Evolutionary conservation across 2,329 filamentous ascomycete genomes (phyloP).

Genomic region (Pseudofabraea citricarpa): DNA sequence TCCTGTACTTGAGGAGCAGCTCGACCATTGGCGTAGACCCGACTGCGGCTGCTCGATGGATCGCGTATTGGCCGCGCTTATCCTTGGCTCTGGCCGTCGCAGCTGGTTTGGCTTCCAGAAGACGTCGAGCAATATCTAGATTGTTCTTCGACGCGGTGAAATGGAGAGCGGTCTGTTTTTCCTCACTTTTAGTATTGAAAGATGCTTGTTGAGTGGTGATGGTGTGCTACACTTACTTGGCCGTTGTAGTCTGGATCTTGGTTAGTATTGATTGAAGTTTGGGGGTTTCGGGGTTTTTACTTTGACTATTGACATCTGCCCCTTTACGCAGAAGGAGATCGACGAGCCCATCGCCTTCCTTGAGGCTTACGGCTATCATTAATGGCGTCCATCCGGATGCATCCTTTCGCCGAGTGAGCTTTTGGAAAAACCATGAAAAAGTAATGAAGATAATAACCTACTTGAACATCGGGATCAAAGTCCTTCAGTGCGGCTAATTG

Average conservation of each 20-base stretch:
- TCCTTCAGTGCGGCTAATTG: slow-evolving; percentile 63
- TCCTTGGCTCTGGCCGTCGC: slow-evolving; percentile 80
- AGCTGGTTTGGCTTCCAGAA: slow-evolving; percentile 64
- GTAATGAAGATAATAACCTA: slow-evolving; percentile 28
- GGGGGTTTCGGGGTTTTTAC: slow-evolving; percentile 36
- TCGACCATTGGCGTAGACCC: slow-evolving; percentile 86
- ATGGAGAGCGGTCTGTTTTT: slow-evolving; percentile 74
- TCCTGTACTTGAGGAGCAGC: slow-evolving; percentile 69
- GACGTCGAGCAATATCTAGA: slow-evolving; percentile 70
- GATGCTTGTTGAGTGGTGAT: neutral
- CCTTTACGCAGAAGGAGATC: slow-evolving; percentile 63
- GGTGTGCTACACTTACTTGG: slow-evolving; percentile 44
- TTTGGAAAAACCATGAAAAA: neutral
- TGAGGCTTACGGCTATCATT: slow-evolving; percentile 76
- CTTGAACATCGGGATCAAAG: slow-evolving; percentile 82
- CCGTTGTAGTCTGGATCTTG: slow-evolving; percentile 52
- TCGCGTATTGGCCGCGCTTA: slow-evolving; percentile 78
- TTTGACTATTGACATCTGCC: slow-evolving; percentile 71
- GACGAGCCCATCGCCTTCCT: slow-evolving; percentile 65
- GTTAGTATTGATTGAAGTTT: slow-evolving; percentile 1
- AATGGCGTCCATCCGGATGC: slow-evolving; percentile 77
- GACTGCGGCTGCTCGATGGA: slow-evolving; percentile 87
- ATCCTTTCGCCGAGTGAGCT: slow-evolving; percentile 43
- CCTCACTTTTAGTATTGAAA: slow-evolving; percentile 5
- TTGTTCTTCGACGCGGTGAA: slow-evolving; percentile 90